These are phyloP conservation scores for Barnettozyma vustinii DNA, from an alignment of 805 yeast genomes.

Conservation along the genomic window DNA sequence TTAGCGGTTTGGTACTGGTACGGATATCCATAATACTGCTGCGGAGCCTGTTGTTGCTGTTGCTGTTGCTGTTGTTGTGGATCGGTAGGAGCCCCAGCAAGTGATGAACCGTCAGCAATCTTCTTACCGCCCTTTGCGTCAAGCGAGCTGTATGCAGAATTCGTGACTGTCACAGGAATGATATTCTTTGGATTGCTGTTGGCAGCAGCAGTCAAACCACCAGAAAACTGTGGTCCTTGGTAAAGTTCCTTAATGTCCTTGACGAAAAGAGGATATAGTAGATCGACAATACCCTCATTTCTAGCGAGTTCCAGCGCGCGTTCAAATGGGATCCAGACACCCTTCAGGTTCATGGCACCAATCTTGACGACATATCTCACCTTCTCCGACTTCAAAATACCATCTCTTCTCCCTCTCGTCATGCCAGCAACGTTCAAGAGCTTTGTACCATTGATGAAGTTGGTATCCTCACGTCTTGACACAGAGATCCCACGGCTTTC, in stretches of 20 bases:
- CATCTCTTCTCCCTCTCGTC: slow-evolving; percentile 72
- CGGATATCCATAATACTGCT: slow-evolving; percentile 9
- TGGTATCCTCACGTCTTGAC: slow-evolving; percentile 65
- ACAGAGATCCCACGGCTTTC: slow-evolving; percentile 65
- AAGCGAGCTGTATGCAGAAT: slow-evolving; percentile 19
- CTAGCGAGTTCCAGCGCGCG: slow-evolving; percentile 66
- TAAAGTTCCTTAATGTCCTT: slow-evolving; percentile 50
- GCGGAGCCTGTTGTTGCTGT: slow-evolving; percentile 7
- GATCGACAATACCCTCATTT: slow-evolving; percentile 57
- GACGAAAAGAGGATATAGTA: slow-evolving; percentile 54
- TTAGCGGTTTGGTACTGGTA: slow-evolving; percentile 13
- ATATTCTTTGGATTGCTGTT: slow-evolving; percentile 25
- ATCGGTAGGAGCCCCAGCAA: background rate
- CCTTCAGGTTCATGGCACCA: slow-evolving; percentile 72
- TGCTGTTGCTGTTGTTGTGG: slow-evolving; percentile 6
- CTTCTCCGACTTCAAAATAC: slow-evolving; percentile 61
- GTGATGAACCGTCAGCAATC: background rate
- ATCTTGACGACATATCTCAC: slow-evolving; percentile 65
- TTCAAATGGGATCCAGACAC: slow-evolving; percentile 75
- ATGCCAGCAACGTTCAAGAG: slow-evolving; percentile 63
- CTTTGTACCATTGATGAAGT: slow-evolving; percentile 70
- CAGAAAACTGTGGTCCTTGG: slow-evolving; percentile 28
- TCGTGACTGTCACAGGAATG: slow-evolving; percentile 25
- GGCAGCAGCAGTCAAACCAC: slow-evolving; percentile 28
- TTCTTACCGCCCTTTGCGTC: slow-evolving; percentile 17